Conservation (phyloP, 305 asterid genomes). For the Fraxinus albicans region DNA sequence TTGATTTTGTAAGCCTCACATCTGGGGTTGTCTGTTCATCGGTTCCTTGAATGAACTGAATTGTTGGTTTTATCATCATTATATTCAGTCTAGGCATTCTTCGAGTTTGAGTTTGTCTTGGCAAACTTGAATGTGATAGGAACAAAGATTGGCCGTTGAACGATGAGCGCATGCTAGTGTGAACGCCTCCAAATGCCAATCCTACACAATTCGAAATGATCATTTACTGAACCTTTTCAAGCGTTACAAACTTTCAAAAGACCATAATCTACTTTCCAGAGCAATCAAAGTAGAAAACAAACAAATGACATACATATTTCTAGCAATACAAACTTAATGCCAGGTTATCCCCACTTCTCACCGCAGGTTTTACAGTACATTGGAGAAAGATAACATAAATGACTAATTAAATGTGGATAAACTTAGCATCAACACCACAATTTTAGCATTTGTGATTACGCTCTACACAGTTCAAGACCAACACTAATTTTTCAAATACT, state of each 20-base stretch:
- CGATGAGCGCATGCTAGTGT: constrained; percentile 42
- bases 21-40: constrained; percentile 88
- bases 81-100: constrained; percentile 33
- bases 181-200: constrained; percentile 35
- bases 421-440: not conserved
- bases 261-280: not conserved
- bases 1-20: constrained; percentile 83
- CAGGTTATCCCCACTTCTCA: not conserved
- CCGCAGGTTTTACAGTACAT: not conserved
- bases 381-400: not conserved
- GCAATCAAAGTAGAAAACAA: not conserved
- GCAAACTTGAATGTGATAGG: constrained; percentile 31
- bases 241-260: not conserved
- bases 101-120: constrained; percentile 25
- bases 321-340: not conserved
- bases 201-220: constrained; percentile 30
- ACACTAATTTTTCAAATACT: not conserved
- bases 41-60: constrained; percentile 88
- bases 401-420: not conserved
- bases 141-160: constrained; percentile 60
- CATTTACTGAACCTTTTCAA: not conserved
- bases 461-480: not conserved
- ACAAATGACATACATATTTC: not conserved
- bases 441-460: not conserved
- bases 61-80: constrained; percentile 71